phyloP scores from a whole-genome alignment of 805 yeast genomes.

The Zygosaccharomyces kombuchaensis region DNA sequence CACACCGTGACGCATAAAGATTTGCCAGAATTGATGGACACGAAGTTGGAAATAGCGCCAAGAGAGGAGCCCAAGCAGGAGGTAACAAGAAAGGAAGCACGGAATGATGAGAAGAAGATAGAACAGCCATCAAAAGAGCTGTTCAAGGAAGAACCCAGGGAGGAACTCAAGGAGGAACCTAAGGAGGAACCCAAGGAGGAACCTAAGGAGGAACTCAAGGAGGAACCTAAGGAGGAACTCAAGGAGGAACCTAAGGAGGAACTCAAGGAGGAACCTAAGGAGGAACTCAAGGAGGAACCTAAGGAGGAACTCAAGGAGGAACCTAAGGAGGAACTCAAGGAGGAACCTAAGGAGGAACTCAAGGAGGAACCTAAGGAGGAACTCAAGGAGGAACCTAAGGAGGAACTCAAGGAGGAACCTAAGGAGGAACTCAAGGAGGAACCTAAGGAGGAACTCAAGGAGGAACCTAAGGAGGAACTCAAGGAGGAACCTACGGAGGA shows the following conservation, averaged over 20 bases:
- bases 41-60: constrained; percentile 2
- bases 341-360: constrained; percentile 4
- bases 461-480: constrained; percentile 9
- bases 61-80: constrained; percentile 5
- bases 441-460: constrained; percentile 5
- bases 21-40: constrained; percentile 5
- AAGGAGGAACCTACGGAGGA: constrained; percentile 7
- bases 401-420: constrained; percentile 3
- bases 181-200: constrained; percentile 6
- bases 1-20: constrained; percentile 12
- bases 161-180: constrained; percentile 9
- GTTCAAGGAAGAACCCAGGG: constrained; percentile 5
- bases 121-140: constrained; percentile 9
- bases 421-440: constrained; percentile 14
- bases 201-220: constrained; percentile 9
- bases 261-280: constrained; percentile 7
- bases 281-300: constrained; percentile 1
- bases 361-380: constrained; percentile 10
- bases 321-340: constrained; percentile 10
- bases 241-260: constrained; percentile 10
- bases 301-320: constrained; percentile 13
- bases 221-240: constrained; percentile 5
- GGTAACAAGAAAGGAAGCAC: constrained; percentile 10
- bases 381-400: constrained; percentile 7
- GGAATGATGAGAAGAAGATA: constrained; percentile 19